Evolutionary conservation across 2,329 filamentous ascomycete genomes (phyloP), one percentile per base, ranked within the genome.

Genomic region (Aspergillus neotritici): DNA sequence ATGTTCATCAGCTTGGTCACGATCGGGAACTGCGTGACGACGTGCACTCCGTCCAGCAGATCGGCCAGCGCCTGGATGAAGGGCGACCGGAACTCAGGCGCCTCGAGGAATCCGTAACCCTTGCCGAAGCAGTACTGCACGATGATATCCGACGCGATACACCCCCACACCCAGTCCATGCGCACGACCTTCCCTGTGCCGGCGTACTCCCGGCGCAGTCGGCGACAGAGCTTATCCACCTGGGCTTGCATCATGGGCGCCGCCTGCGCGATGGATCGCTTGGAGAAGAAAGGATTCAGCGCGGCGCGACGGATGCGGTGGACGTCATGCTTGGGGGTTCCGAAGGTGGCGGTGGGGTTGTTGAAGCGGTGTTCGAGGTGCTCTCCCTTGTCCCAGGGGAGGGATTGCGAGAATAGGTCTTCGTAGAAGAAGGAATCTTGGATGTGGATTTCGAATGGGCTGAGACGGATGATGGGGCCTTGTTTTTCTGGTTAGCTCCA

Each of bases 241-340:
- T 48, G 46, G 11, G 46, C 40, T 14, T 49, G 47, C 37, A 52
- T 52, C 40, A 50, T 44, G 3, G 59, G 60, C 32, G 67, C 60
- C 3, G 69, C 54, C 5, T 49, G 47, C 4, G 52, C 45, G 13
- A 72, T 62, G 11, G 61, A 60, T 6, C 59, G 58, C 28, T 59
- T 62, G 2, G 68, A 69, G 51, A 73, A 74, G 58, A 70, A 73
- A 0, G 64, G 64, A 35, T 65, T 70, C 30, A 73, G 46, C 1
- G 65, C 62, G 4, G 50, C 59, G 16, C 70, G 64, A 8, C 70
- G 61, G n/a, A 59, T 55, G 4, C 67, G 64, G 45, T 73, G 70
- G 10, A 63, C 47, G 29, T 67, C 58, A 43, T 69, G 64, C 10
- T 61, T 53, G 14, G 62, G 51, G 0, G 68, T 71, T 5, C 57